phyloP scores from a whole-genome alignment of 1,284 basidiomycete genomes.

The Leccinum griseonigrum region DNA sequence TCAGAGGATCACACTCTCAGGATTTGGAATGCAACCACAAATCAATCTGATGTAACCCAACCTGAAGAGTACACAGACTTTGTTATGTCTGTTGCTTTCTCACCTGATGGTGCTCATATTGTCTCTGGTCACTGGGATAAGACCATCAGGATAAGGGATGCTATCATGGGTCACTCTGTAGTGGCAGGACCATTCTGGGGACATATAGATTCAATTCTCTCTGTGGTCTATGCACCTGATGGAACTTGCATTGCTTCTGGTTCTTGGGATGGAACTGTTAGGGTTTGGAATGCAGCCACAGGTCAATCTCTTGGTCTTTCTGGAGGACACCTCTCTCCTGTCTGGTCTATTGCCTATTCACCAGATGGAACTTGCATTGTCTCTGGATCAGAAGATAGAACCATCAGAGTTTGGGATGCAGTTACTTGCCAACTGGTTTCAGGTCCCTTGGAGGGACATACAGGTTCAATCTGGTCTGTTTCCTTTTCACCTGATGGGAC shows the following conservation, averaged over 20 bases:
- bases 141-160: background rate
- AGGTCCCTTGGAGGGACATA: too few relatives aligned
- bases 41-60: background rate
- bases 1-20: background rate
- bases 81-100: background rate
- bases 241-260: background rate
- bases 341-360: background rate
- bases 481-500: background rate
- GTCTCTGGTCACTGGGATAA: background rate
- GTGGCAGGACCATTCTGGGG: background rate
- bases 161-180: background rate
- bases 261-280: background rate
- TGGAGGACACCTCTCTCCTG: background rate
- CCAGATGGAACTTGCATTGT: background rate
- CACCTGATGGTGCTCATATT: background rate
- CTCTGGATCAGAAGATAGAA: background rate
- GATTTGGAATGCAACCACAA: background rate
- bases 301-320: background rate
- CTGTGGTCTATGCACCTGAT: background rate
- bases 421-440: background rate
- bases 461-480: background rate
- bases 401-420: background rate
- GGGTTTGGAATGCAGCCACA: background rate
- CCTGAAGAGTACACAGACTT: background rate
- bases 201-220: background rate